Base-by-base conservation (phyloP, 139 green algal species). In the Coelastrella sp. region DNA sequence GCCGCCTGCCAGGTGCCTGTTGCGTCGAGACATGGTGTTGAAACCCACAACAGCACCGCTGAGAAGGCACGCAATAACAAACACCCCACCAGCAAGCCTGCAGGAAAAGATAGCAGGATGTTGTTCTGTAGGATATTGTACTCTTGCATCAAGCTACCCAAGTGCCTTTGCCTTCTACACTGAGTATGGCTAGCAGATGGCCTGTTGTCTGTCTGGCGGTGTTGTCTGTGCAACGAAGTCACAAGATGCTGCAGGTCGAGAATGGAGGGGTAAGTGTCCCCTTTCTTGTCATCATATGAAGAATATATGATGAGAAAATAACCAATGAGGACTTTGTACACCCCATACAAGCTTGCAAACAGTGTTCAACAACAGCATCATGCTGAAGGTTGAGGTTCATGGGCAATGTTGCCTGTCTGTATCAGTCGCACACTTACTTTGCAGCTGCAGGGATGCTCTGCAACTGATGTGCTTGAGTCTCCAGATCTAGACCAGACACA, bases 401-500 rank as follows among this genome's bases (percentile, higher is more conserved):
- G 12, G 5, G 5, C 15, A 4, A 5, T 1, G 4, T 72, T 4
- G 15, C 12, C 63, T 72, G 15, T 17, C 63, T 49, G 35, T 49
- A 49, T 5, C 35, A 49, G 35, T 3, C 4, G 15, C 15, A 22
- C 12, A 35, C 82, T 78, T 49, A 87, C 82, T 68, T 79, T 7
- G 65, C 24, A 75, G 81, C 63, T 12, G 7, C 27, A 15, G 15
- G 82, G 27, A 68, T 17, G 65, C 82, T 20, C 4, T 87, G 82
- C 35, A 87, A 20, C 65, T 49, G 58, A 8, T 63, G 65, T 58
- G 65, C 82, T 20, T 87, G 82, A 11, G 9, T 8, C 82, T 87
- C 82, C 27, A 87, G 7, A 49, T 87, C 82, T 8, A 86, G n/a
- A 8, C 24, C 81, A 75, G 59, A n/a, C 17, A 66, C 78, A 27